Percentiles rank a stretch among this genome's conserved stretches.
Conservation (phyloP, 2,329 filamentous ascomycete genomes). For the Penicillium palitans region DNA sequence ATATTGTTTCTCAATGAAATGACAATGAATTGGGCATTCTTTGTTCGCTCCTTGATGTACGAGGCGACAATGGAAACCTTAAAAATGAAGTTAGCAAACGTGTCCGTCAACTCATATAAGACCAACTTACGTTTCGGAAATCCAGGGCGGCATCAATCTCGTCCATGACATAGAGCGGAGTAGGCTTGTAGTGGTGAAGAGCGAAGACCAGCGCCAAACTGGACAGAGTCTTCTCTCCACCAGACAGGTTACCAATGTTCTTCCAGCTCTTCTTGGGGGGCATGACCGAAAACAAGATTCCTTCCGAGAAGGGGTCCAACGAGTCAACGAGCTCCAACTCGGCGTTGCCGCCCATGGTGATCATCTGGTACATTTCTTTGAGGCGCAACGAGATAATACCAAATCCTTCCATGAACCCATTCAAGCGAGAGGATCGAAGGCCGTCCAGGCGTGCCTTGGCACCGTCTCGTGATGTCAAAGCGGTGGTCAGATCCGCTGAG, state of each 20-base stretch:
- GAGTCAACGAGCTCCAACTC: constrained; percentile 96
- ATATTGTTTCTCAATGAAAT: constrained; percentile 98
- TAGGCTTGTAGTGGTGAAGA: constrained; percentile 96
- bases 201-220: constrained; percentile 96
- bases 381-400: constrained; percentile 87
- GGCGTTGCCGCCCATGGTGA: constrained; percentile 98
- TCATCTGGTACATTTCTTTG: constrained; percentile 99
- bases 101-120: background rate
- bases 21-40: constrained; percentile 98
- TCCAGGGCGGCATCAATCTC: constrained; percentile 98
- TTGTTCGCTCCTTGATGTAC: constrained; percentile 98
- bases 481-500: constrained; percentile 78
- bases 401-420: constrained; percentile 99
- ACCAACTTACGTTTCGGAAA: constrained; percentile 83
- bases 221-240: constrained; percentile 95
- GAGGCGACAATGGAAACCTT: constrained; percentile 95
- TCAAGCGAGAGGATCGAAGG: constrained; percentile 81
- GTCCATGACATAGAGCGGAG: constrained; percentile 98
- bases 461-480: constrained; percentile 74
- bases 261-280: constrained; percentile 99
- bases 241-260: constrained; percentile 93
- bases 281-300: constrained; percentile 97
- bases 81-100: constrained; percentile 10
- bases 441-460: constrained; percentile 94
- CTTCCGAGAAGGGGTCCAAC: constrained; percentile 93